Conservation (phyloP, 768 basidiomycete species). For the Boletellus ananiceps region DNA sequence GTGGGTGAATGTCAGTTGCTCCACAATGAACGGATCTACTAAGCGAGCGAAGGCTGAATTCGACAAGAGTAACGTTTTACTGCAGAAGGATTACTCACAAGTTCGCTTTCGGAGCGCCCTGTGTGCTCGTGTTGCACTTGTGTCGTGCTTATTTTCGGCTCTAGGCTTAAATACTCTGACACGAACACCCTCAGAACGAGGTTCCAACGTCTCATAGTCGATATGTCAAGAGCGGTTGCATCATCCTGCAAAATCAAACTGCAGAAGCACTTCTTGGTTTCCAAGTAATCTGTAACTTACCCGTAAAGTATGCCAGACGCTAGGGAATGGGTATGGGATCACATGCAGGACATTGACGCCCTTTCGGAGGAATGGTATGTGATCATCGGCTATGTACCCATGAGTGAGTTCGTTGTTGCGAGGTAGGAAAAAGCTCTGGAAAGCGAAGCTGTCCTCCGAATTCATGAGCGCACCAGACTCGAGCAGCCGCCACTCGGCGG, state of each 20-base stretch:
- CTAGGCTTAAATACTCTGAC: constrained; percentile 80
- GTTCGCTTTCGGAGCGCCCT: constrained; percentile 40
- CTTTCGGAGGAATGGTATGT: constrained; percentile 76
- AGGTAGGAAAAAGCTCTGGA: constrained; percentile 64
- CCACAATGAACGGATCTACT: constrained; percentile 16
- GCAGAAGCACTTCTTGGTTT: neutral
- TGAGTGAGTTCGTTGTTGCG: constrained; percentile 34
- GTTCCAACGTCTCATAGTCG: constrained; percentile 88
- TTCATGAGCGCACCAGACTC: constrained; percentile 58
- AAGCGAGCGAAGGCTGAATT: constrained; percentile 3
- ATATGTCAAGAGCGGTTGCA: constrained; percentile 75
- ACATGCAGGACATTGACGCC: constrained; percentile 90
- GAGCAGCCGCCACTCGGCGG: constrained; percentile 68
- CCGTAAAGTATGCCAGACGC: constrained; percentile 78
- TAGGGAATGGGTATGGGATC: constrained; percentile 85
- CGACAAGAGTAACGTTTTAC: neutral
- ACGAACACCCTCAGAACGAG: constrained; percentile 83
- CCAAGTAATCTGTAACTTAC: constrained; percentile 39
- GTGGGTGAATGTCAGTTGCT: neutral
- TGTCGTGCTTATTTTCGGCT: constrained; percentile 41
- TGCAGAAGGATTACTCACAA: constrained; percentile 35
- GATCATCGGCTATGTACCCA: constrained; percentile 85
- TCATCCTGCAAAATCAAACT: constrained; percentile 62
- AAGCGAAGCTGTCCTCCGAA: constrained; percentile 38
- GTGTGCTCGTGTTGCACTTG: constrained; percentile 22